Percentiles rank a stretch among this genome's conserved stretches.
Evolutionary conservation across 352 stramenopile species (phyloP).

Genomic region (Phytophthora crassamura): DNA sequence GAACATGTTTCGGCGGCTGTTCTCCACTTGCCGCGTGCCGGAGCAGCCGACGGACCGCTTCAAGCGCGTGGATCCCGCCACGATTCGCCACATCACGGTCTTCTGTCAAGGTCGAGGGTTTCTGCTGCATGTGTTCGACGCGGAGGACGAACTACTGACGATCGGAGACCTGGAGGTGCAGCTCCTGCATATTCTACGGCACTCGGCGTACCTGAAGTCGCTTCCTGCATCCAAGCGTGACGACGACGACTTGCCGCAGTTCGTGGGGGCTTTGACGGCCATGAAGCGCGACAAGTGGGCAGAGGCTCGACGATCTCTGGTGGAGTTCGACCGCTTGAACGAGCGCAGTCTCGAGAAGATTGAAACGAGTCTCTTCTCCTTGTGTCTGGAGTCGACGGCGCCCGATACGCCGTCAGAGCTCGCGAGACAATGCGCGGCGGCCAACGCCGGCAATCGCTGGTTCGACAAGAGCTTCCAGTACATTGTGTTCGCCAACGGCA

Average conservation of each 20-base stretch:
- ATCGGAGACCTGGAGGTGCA: constrained; percentile 74
- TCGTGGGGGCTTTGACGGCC: constrained; percentile 90
- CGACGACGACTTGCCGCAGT: constrained; percentile 36
- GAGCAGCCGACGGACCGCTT: constrained; percentile 54
- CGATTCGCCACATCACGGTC: constrained; percentile 54
- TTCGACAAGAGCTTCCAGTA: constrained; percentile 98
- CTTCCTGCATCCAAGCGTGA: constrained; percentile 31
- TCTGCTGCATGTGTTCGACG: constrained; percentile 55
- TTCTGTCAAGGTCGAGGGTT: constrained; percentile 67
- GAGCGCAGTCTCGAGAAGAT: constrained; percentile 81
- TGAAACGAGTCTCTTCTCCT: constrained; percentile 87
- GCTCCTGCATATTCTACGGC: constrained; percentile 56
- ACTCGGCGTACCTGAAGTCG: constrained; percentile 50
- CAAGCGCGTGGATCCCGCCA: constrained; percentile 41
- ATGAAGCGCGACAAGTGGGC: constrained; percentile 91
- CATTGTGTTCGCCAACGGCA: constrained; percentile 94
- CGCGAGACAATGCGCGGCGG: constrained; percentile 60
- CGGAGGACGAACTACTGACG: constrained; percentile 50
- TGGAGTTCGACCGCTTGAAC: constrained; percentile 50
- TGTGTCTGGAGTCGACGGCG: constrained; percentile 87
- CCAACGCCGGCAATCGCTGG: constrained; percentile 89
- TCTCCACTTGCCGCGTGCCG: constrained; percentile 93
- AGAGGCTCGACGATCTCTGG: constrained; percentile 71
- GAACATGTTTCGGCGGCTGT: constrained; percentile 86
- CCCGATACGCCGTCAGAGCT: constrained; percentile 54